Base-by-base conservation (phyloP, 2,329 filamentous ascomycete species). In the Colletotrichum cuscutae region DNA sequence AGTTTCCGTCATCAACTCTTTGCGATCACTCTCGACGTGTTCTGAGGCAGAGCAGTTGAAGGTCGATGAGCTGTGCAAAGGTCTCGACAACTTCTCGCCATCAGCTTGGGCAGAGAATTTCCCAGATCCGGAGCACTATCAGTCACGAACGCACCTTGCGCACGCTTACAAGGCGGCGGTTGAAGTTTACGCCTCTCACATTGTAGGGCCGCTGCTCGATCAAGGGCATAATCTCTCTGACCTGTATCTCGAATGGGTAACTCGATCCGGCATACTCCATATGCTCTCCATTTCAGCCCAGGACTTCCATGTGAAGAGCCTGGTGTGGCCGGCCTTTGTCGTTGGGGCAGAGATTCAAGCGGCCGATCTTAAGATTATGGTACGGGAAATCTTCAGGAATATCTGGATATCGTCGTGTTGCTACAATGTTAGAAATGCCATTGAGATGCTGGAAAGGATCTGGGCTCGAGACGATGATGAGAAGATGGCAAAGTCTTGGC, bases 341-440 rank as follows among this genome's bases (percentile, higher is more conserved):
- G 28, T 63, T 12, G 69, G 69, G 8, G 69, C 69, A 53, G 64
- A 72, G 13, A 52, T 65, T n/a, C 57, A 58, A 42, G 35, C 12
- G 3, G 12, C 5, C 9, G 69, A 72, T 11, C 49, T 72, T 1
- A 53, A 24, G n/a, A 35, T 61, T 9, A 57, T 68, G 57, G 35
- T 60, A 4, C 57, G 58, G 15, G 22, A 24, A 22, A 54, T 72
- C 19, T 72, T 68, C 24, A 46, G 65, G 24, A 37, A 60, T 24
- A 49, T 72, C n/a, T 72, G 65, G 69, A 5, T 72, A 19, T 68
- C 69, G 9, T 72, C 69, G 13, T 72, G 69, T 46, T 72, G 69
- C 26, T 68, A 72, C 32, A 72, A 72, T 37, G 49, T 32, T 6
- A 72, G 42, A 32, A 72, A 72, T 37, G 69, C 69, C 5, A 37